Conservation (phyloP, 805 yeast species). For the Ogataea thermomethanolica region DNA sequence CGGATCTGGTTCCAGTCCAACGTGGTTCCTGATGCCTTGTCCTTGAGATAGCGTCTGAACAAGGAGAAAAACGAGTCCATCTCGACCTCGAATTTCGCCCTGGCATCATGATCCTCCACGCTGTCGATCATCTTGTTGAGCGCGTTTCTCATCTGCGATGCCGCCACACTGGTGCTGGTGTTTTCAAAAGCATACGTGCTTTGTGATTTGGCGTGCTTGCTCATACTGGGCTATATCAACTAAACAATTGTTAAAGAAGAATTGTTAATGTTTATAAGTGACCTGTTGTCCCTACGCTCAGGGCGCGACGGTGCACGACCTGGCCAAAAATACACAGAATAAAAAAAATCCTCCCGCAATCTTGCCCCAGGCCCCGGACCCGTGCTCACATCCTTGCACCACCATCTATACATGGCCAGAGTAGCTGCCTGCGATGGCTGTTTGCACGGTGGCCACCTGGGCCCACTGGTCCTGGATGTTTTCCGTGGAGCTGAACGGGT, state of each 20-base stretch:
- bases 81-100: constrained; percentile 72
- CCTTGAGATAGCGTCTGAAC: constrained; percentile 87
- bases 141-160: constrained; percentile 96
- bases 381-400: constrained; percentile 7
- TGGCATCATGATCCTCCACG: constrained; percentile 49
- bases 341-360: constrained; percentile 1
- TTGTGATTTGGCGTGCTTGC: constrained; percentile 66
- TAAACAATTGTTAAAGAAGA: not conserved
- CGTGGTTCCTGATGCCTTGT: constrained; percentile 80
- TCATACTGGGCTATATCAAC: constrained; percentile 16
- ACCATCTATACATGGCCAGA: constrained; percentile 34
- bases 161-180: constrained; percentile 92
- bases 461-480: constrained; percentile 27
- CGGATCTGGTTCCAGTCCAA: constrained; percentile 94
- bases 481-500: constrained; percentile 34
- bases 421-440: constrained; percentile 48
- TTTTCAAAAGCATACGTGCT: constrained; percentile 88
- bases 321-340: constrained; percentile 8
- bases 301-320: constrained; percentile 9
- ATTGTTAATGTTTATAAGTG: constrained; percentile 2
- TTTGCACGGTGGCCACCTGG: constrained; percentile 43
- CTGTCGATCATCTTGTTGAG: constrained; percentile 85
- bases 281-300: constrained; percentile 5
- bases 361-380: not conserved
- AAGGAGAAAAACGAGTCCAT: constrained; percentile 93